Base-by-base conservation (phyloP, 805 yeast species). In the Pichia cabralensis region DNA sequence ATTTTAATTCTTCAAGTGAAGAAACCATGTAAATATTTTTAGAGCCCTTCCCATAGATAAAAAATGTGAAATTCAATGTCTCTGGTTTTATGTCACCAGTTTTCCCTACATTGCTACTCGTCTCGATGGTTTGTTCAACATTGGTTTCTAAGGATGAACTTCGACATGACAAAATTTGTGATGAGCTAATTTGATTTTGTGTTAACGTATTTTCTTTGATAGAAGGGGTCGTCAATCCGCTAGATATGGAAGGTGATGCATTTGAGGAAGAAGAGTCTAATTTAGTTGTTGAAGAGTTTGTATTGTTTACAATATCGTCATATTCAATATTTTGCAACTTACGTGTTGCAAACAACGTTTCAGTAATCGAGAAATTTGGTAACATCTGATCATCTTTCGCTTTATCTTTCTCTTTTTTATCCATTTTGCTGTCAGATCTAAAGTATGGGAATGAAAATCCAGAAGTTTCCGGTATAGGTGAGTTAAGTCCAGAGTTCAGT, bases 1-100 rank as follows among this genome's bases (percentile, higher is more conserved):
- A 67, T n/a, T 55, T 48, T 53, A 69, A 56, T 26, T 75, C 82
- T 16, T 54, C 53, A n/a, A 52, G 49, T 16, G 58, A 56, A 6
- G 49, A 54, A 11, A 75, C 72, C 45, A 58, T 57, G 47, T 64
- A 69, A 2, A 56, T 46, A 26, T 56, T 58, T 34, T 58, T 64
- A 22, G 64, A 57, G 31, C 58, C 60, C 15, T 58, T 55, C 12
- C 66, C 66, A 46, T 62, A 65, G 8, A 69, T 49, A 36, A 57
- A 58, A 41, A 57, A 69, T 36, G 59, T 53, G 35, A 44, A 42
- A 22, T 22, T 11, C n/a, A 8, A 7, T 22, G n/a, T 9, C n/a
- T 22, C 25, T n/a, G n/a, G n/a, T n/a, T n/a, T n/a, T n/a, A n/a
- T n/a, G n/a, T n/a, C n/a, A n/a, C n/a, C n/a, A n/a, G n/a, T n/a